These are phyloP conservation scores for Antitrichia curtipendula DNA, from an alignment of 225 moss, liverwort and hornwort genomes.

Conservation along the genomic window DNA sequence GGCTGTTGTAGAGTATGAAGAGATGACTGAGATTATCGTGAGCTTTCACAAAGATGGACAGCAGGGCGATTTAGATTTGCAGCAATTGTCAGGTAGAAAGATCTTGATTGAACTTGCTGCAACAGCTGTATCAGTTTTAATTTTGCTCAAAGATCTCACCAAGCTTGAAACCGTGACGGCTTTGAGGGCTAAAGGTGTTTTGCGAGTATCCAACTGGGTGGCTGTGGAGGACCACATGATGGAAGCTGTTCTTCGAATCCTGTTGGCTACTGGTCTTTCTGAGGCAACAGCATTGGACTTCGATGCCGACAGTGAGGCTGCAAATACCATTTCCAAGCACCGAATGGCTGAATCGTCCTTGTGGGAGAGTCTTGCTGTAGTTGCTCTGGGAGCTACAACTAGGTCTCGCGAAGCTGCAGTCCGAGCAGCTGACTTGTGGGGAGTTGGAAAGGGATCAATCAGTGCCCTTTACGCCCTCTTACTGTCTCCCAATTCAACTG, in stretches of 20 bases:
- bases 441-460: conserved; percentile 75
- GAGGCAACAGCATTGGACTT: conserved; percentile 61
- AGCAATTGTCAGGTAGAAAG: conserved; percentile 14
- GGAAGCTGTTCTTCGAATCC: conserved; percentile 68
- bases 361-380: conserved; percentile 71
- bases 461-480: conserved; percentile 82
- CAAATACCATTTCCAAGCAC: conserved; percentile 29
- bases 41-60: conserved; percentile 20
- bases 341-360: conserved; percentile 36
- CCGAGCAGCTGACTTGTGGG: conserved; percentile 94
- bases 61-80: conserved; percentile 7
- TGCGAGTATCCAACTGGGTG: conserved; percentile 56
- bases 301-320: conserved; percentile 23
- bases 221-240: conserved; percentile 55
- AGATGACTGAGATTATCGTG: conserved; percentile 68
- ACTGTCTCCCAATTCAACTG: conserved; percentile 58
- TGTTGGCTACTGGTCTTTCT: conserved; percentile 71
- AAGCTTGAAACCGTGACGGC: conserved; percentile 43
- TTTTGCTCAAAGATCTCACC: conserved; percentile 54
- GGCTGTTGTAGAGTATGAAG: conserved; percentile 73
- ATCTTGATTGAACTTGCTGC: conserved; percentile 44
- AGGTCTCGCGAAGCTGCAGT: conserved; percentile 81
- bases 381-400: conserved; percentile 52
- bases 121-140: conserved; percentile 58
- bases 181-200: conserved; percentile 30